Conservation (phyloP, 495 filamentous ascomycete genomes). For the Sporormia fimetaria region DNA sequence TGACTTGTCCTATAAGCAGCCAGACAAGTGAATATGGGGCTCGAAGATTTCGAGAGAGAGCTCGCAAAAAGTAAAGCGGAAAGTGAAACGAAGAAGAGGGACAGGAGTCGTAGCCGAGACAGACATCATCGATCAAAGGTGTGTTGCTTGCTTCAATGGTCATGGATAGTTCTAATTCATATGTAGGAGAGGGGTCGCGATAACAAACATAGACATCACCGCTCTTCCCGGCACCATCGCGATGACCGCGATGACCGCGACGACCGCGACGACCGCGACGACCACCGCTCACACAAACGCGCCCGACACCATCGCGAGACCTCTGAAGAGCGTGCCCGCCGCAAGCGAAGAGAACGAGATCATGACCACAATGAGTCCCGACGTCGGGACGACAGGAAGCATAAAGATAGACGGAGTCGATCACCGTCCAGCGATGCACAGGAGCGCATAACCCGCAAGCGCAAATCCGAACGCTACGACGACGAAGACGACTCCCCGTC, state of each 20-base stretch:
- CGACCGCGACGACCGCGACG: conserved; percentile 34
- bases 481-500: conserved; percentile 22
- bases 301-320: conserved; percentile 39
- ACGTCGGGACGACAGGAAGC: conserved; percentile 14
- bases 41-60: conserved; percentile 36
- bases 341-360: conserved; percentile 32
- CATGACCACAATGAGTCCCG: conserved; percentile 28
- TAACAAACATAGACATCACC: conserved; percentile 36
- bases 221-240: conserved; percentile 35
- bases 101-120: conserved; percentile 24
- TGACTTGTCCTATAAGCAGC: too few relatives aligned
- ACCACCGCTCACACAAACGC: conserved; percentile 44
- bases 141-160: neutral
- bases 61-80: conserved; percentile 29
- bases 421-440: conserved; percentile 18
- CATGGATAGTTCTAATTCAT: neutral
- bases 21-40: conserved; percentile 23
- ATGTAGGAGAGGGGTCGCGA: conserved; percentile 14
- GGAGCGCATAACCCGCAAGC: conserved; percentile 10
- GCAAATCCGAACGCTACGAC: conserved; percentile 10
- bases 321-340: conserved; percentile 15
- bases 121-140: conserved; percentile 23
- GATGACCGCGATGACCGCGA: conserved; percentile 35
- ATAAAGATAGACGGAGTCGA: conserved; percentile 18
- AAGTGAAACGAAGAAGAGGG: conserved; percentile 18